Evolutionary conservation across 768 basidiomycete species (phyloP).

Genomic region (Amanita inopinata): DNA sequence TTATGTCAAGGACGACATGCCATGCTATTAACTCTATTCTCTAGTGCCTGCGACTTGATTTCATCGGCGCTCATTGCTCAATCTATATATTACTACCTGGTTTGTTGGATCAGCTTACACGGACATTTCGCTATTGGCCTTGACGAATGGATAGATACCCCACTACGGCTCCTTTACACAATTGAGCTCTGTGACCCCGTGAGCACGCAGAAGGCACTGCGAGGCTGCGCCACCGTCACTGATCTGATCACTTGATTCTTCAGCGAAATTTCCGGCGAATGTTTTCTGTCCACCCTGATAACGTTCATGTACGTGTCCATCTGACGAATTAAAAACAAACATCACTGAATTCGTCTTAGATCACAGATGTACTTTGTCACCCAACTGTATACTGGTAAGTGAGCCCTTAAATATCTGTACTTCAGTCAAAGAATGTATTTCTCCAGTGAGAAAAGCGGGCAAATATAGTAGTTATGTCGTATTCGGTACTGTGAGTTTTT

Average conservation of each 20-base stretch:
- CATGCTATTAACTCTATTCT: too few species aligned
- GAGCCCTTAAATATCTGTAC: background rate
- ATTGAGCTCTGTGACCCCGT: conserved; percentile 30
- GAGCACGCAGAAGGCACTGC: conserved; percentile 12
- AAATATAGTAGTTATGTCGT: conserved; percentile 21
- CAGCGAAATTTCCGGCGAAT: conserved; percentile 33
- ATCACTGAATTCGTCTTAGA: too few species aligned
- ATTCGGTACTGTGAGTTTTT: conserved; percentile 20
- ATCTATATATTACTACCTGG: conserved; percentile 36
- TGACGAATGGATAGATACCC: conserved; percentile 25
- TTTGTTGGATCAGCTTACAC: conserved; percentile 11
- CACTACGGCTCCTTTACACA: conserved; percentile 31
- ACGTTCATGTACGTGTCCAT: conserved; percentile 28
- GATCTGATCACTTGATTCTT: background rate
- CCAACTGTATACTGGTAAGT: conserved; percentile 27
- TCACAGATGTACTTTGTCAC: conserved; percentile 36
- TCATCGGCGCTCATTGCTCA: conserved; percentile 32
- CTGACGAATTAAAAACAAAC: too few species aligned
- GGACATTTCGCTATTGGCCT: background rate
- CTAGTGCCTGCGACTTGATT: conserved; percentile 24
- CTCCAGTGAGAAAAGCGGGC: conserved; percentile 20
- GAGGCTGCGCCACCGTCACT: background rate
- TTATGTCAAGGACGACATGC: background rate
- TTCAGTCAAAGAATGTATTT: too few species aligned
- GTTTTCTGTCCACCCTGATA: conserved; percentile 31